These are phyloP conservation scores for Calonectria pauciramosa DNA, from an alignment of 2,329 filamentous ascomycete genomes.

Conservation along the genomic window DNA sequence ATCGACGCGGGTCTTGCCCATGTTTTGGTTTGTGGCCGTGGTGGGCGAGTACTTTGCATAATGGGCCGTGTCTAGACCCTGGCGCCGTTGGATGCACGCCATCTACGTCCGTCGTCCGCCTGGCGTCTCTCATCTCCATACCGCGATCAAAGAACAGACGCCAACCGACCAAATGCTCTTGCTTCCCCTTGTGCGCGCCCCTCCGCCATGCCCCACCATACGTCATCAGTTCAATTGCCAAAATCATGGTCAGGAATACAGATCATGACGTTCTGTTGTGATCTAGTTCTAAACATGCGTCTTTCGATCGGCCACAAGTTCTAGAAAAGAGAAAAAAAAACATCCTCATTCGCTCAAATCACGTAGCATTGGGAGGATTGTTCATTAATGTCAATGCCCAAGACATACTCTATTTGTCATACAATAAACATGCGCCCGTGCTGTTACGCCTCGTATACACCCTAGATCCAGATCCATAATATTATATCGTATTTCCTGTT, in stretches of 20 bases:
- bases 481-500: constrained; percentile 32
- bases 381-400: background rate
- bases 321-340: background rate
- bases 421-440: constrained; percentile 26
- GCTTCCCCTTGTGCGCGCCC: background rate
- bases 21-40: background rate
- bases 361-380: background rate
- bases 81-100: constrained; percentile 16
- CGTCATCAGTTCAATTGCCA: constrained; percentile 35
- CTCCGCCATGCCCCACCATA: constrained; percentile 37
- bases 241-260: constrained; percentile 17
- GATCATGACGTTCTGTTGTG: constrained; percentile 9
- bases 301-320: background rate
- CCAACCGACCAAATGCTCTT: background rate
- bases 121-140: constrained; percentile 2
- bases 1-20: constrained; percentile 15
- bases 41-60: constrained; percentile 4
- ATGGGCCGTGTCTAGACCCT: background rate
- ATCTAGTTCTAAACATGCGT: background rate
- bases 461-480: constrained; percentile 29
- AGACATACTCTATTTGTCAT: background rate
- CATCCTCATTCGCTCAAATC: background rate
- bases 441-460: constrained; percentile 29
- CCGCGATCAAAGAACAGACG: background rate
- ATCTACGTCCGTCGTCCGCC: constrained; percentile 8